Percentiles rank a stretch among this genome's conserved stretches.
phyloP scores from a whole-genome alignment of 2,329 filamentous ascomycete species.

The Botryotinia globosa region DNA sequence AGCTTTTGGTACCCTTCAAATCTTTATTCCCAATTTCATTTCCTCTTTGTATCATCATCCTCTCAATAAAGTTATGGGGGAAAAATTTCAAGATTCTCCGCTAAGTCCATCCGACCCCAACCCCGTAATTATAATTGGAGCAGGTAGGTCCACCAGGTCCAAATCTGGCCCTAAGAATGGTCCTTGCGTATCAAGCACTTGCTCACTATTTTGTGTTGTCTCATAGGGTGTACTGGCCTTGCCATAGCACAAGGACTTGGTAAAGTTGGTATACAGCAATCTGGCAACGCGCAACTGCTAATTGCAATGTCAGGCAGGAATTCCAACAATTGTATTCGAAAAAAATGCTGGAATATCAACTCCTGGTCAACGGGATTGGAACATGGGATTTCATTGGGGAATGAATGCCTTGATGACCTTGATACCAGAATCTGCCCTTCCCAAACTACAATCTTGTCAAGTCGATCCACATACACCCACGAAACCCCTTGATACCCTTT shows the following conservation, averaged over 20 bases:
- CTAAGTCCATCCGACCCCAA: not conserved
- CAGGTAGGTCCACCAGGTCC: slow-evolving; percentile 30
- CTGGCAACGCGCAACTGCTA: not conserved
- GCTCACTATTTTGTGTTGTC: not conserved
- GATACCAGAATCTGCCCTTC: slow-evolving; percentile 35
- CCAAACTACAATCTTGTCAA: slow-evolving; percentile 34
- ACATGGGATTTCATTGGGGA: slow-evolving; percentile 41
- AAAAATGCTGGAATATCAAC: slow-evolving; percentile 31
- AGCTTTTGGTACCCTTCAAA: not conserved
- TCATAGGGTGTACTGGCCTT: slow-evolving; percentile 43
- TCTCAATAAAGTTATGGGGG: not conserved
- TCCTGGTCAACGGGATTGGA: slow-evolving; percentile 39
- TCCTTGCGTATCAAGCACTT: not conserved
- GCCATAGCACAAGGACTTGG: slow-evolving; percentile 43
- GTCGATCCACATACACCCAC: slow-evolving; percentile 38
- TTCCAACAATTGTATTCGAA: slow-evolving; percentile 30
- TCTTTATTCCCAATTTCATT: not conserved
- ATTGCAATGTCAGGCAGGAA: slow-evolving; percentile 24
- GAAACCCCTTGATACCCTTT: slow-evolving; percentile 35
- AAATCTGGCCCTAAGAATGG: not conserved
- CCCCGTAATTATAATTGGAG: slow-evolving; percentile 30
- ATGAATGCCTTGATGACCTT: slow-evolving; percentile 37
- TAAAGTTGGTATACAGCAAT: slow-evolving; percentile 35
- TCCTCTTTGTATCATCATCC: not conserved
- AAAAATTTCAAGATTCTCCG: not conserved